Percentiles rank a stretch among this genome's conserved stretches.
phyloP scores from a whole-genome alignment of 2,329 filamentous ascomycete genomes.

The Scortechinia acanthostroma region DNA sequence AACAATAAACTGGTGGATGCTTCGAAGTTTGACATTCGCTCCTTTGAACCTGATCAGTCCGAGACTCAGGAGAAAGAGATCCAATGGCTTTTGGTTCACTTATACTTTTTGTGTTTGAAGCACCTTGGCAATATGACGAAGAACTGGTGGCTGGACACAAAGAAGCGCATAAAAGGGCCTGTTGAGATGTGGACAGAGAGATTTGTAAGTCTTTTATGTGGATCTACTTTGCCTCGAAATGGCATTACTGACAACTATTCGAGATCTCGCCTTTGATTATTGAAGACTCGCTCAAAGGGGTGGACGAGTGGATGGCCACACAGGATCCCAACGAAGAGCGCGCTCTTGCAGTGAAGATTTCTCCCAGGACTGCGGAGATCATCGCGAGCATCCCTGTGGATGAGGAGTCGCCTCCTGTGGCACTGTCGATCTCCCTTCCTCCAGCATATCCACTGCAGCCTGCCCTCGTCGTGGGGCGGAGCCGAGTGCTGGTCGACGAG shows the following conservation, averaged over 20 bases:
- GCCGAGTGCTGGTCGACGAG: conserved; percentile 80
- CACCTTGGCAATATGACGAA: conserved; percentile 75
- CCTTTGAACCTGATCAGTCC: conserved; percentile 37
- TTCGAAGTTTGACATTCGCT: conserved; percentile 55
- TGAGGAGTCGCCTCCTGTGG: conserved; percentile 75
- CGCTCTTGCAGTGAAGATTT: conserved; percentile 51
- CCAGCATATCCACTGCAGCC: conserved; percentile 74
- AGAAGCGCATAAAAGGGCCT: conserved; percentile 70
- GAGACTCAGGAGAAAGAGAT: conserved; percentile 66
- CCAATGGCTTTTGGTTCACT: conserved; percentile 76
- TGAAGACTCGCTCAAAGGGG: conserved; percentile 24
- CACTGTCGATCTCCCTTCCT: conserved; percentile 63
- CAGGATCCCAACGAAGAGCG: conserved; percentile 38
- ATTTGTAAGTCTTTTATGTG: neutral
- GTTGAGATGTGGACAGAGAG: conserved; percentile 64
- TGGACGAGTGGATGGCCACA: conserved; percentile 26
- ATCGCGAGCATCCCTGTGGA: conserved; percentile 82
- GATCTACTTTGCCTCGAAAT: too few species aligned
- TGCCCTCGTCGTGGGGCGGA: conserved; percentile 70
- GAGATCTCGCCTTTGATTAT: conserved; percentile 31
- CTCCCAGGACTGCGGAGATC: conserved; percentile 66
- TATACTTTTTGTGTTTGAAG: conserved; percentile 77
- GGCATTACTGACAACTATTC: neutral
- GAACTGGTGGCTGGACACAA: conserved; percentile 76
- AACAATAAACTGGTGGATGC: conserved; percentile 69